These are phyloP conservation scores for Vitellaria paradoxa DNA, from an alignment of 179 eudicot species.

Conservation along the genomic window DNA sequence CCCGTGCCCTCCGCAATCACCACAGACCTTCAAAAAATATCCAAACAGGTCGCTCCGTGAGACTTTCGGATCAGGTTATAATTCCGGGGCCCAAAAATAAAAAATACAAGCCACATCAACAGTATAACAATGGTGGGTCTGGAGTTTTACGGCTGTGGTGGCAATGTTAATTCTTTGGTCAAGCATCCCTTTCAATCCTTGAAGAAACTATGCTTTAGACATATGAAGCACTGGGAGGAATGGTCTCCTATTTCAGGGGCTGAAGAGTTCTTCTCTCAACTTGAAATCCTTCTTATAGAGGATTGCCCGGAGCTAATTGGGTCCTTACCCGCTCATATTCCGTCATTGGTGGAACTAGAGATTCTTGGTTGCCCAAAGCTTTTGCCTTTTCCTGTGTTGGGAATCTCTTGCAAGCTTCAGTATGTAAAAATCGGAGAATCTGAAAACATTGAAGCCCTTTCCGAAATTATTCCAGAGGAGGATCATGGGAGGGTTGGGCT, in stretches of 20 bases:
- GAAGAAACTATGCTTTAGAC: not conserved
- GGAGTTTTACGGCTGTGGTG: not conserved
- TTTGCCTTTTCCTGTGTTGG: not conserved
- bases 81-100: too few species aligned
- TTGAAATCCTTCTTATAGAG: not conserved
- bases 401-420: not conserved
- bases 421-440: not conserved
- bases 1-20: too few species aligned
- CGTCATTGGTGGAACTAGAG: not conserved
- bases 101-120: too few species aligned
- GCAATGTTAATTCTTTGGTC: too few species aligned
- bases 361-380: conserved; percentile 10
- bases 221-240: not conserved
- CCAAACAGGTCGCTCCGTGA: too few species aligned
- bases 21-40: too few species aligned
- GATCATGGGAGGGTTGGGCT: not conserved
- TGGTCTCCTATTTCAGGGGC: not conserved
- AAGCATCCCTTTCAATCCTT: not conserved
- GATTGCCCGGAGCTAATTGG: conserved; percentile 21
- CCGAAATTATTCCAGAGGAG: not conserved
- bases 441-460: not conserved
- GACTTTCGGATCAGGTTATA: too few species aligned
- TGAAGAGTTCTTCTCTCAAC: conserved; percentile 16
- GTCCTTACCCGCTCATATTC: conserved; percentile 15
- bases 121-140: not conserved